phyloP scores from a whole-genome alignment of 2,329 filamentous ascomycete genomes.

The Epichloe sylvatica region DNA sequence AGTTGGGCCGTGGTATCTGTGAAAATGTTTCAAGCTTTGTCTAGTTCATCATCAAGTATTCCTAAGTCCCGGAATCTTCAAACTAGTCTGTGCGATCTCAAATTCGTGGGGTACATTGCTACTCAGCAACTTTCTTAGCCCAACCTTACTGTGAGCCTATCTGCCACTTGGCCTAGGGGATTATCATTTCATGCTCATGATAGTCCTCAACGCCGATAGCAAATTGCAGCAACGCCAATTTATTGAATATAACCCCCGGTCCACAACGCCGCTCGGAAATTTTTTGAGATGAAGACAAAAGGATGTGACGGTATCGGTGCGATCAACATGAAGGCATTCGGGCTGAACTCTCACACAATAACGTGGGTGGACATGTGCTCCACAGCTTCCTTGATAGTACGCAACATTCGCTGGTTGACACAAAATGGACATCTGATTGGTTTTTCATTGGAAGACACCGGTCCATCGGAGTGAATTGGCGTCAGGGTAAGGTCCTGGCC shows the following conservation, averaged over 20 bases:
- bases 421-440: slow-evolving; percentile 47
- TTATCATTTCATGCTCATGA: background rate
- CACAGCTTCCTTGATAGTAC: slow-evolving; percentile 46
- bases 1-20: background rate
- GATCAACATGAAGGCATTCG: background rate
- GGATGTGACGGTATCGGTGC: background rate
- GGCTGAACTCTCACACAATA: slow-evolving; percentile 27
- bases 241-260: background rate
- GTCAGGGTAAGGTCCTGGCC: slow-evolving; percentile 35
- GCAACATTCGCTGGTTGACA: slow-evolving; percentile 46
- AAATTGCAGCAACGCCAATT: background rate
- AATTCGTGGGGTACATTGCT: too few species aligned
- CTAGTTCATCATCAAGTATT: too few species aligned
- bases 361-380: slow-evolving; percentile 50
- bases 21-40: too few species aligned
- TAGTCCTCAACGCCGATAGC: background rate
- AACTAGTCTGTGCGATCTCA: too few species aligned
- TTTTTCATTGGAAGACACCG: slow-evolving; percentile 31
- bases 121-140: background rate
- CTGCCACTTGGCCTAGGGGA: background rate
- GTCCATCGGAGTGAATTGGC: slow-evolving; percentile 37
- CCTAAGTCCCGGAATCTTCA: too few species aligned
- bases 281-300: background rate
- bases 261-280: background rate
- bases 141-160: background rate